phyloP scores from a whole-genome alignment of 805 yeast species.

The Hermanozyma aechmeae region DNA sequence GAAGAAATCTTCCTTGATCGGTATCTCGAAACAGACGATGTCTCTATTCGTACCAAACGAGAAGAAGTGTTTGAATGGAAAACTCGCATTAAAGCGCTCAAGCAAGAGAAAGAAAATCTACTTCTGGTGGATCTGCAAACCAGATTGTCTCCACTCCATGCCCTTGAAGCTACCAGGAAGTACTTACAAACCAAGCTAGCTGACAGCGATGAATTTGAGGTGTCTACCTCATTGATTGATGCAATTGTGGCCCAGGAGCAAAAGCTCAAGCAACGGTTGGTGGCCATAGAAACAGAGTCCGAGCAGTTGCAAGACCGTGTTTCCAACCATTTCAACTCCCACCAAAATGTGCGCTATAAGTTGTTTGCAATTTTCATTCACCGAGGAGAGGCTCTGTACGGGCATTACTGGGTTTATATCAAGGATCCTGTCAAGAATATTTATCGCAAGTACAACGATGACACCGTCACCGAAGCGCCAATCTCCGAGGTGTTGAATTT shows the following conservation, averaged over 20 bases:
- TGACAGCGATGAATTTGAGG: conserved; percentile 21
- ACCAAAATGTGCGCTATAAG: conserved; percentile 62
- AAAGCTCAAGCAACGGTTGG: conserved; percentile 37
- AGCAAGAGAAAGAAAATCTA: conserved; percentile 33
- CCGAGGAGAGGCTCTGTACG: conserved; percentile 91
- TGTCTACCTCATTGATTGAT: conserved; percentile 39
- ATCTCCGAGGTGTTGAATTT: conserved; percentile 59
- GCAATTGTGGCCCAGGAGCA: conserved; percentile 39
- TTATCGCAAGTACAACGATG: conserved; percentile 91
- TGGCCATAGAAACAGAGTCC: conserved; percentile 31
- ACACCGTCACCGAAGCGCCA: conserved; percentile 76
- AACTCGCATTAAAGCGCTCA: conserved; percentile 36
- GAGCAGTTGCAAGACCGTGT: conserved; percentile 39
- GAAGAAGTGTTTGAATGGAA: conserved; percentile 58
- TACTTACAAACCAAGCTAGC: conserved; percentile 39
- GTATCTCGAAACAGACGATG: conserved; percentile 64
- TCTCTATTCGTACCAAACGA: conserved; percentile 41
- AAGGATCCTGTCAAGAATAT: conserved; percentile 58
- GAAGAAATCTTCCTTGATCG: conserved; percentile 80
- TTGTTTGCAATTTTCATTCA: conserved; percentile 91
- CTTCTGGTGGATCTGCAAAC: conserved; percentile 30
- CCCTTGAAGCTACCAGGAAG: conserved; percentile 45
- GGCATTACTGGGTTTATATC: conserved; percentile 96
- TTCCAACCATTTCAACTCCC: conserved; percentile 50
- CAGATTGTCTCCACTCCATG: conserved; percentile 26